Percentiles rank a stretch among this genome's conserved stretches.
Evolutionary conservation across 768 basidiomycete species (phyloP).

Genomic region (Mycena polygramma): DNA sequence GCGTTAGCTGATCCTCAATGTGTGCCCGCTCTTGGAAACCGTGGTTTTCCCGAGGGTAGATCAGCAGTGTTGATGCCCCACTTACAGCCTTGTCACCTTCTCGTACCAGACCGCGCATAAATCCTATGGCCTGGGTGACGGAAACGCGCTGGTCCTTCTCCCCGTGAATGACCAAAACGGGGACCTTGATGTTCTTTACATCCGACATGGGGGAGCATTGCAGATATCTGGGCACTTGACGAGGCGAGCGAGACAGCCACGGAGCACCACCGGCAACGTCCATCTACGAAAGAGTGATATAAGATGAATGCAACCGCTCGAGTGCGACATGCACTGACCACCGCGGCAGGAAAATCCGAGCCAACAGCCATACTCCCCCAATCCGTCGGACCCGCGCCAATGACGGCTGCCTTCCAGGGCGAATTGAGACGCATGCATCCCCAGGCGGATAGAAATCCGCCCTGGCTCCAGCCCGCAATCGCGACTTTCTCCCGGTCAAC

Average conservation of each 20-base stretch:
- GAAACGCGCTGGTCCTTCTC: slow-evolving; percentile 35
- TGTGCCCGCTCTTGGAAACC: slow-evolving; percentile 28
- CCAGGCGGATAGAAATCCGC: slow-evolving; percentile 34
- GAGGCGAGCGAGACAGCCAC: slow-evolving; percentile 21
- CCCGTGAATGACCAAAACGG: slow-evolving; percentile 29
- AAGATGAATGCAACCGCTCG: not conserved
- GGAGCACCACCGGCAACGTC: slow-evolving; percentile 30
- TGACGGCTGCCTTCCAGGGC: slow-evolving; percentile 32
- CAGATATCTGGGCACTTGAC: slow-evolving; percentile 15
- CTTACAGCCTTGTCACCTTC: slow-evolving; percentile 31
- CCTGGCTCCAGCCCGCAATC: slow-evolving; percentile 37
- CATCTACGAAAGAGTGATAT: slow-evolving; percentile 2
- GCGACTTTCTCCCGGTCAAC: slow-evolving; percentile 27
- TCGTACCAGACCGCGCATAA: slow-evolving; percentile 34
- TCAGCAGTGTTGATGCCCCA: slow-evolving; percentile 28
- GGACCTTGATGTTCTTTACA: slow-evolving; percentile 34
- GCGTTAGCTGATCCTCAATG: slow-evolving; percentile 32
- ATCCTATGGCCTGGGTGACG: slow-evolving; percentile 30
- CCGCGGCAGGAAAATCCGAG: slow-evolving; percentile 28
- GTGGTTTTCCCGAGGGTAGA: slow-evolving; percentile 36
- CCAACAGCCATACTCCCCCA: slow-evolving; percentile 31
- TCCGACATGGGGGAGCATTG: slow-evolving; percentile 31
- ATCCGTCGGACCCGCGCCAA: slow-evolving; percentile 33
- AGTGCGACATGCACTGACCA: not conserved
- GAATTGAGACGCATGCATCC: slow-evolving; percentile 32